Percentiles rank a stretch among this genome's conserved stretches.
phyloP scores from a whole-genome alignment of 768 basidiomycete genomes.

The Lentinula aciculospora region DNA sequence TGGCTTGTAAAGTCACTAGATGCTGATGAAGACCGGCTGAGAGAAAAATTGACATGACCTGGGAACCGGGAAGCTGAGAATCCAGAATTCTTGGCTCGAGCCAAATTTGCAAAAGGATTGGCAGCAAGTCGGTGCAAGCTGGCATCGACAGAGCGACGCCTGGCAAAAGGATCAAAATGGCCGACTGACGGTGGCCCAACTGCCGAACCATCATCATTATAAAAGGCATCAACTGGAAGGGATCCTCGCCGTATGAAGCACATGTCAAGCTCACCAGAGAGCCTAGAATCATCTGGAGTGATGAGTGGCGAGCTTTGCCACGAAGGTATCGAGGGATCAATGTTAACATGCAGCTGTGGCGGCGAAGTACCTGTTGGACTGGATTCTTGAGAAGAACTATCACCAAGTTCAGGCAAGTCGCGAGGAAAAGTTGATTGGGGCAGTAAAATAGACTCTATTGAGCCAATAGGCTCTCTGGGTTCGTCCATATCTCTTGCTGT shows the following conservation, averaged over 20 bases:
- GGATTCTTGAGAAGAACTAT: constrained; percentile 20
- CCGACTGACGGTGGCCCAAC: constrained; percentile 34
- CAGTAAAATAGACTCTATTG: constrained; percentile 5
- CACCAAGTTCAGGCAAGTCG: constrained; percentile 11
- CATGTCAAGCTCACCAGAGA: constrained; percentile 15
- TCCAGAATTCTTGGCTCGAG: constrained; percentile 47
- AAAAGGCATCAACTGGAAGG: constrained; percentile 42
- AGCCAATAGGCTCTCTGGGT: background rate
- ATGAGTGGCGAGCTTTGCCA: constrained; percentile 32
- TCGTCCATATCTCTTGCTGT: background rate
- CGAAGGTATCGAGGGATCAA: constrained; percentile 20
- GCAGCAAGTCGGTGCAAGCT: constrained; percentile 42
- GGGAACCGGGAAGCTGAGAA: constrained; percentile 32
- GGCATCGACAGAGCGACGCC: constrained; percentile 41
- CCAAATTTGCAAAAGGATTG: constrained; percentile 45
- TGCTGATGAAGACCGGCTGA: constrained; percentile 7
- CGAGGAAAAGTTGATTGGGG: constrained; percentile 10
- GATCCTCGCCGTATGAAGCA: constrained; percentile 42
- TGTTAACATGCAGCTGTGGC: constrained; percentile 35
- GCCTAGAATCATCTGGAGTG: constrained; percentile 26
- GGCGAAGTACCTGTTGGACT: constrained; percentile 27
- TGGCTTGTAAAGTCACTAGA: constrained; percentile 13
- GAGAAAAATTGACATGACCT: constrained; percentile 23
- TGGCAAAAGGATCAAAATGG: constrained; percentile 34
- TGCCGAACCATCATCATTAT: constrained; percentile 20